Evolutionary conservation across 2,329 filamentous ascomycete genomes (phyloP).

Genomic region (Ophiocordyceps robertsii): DNA sequence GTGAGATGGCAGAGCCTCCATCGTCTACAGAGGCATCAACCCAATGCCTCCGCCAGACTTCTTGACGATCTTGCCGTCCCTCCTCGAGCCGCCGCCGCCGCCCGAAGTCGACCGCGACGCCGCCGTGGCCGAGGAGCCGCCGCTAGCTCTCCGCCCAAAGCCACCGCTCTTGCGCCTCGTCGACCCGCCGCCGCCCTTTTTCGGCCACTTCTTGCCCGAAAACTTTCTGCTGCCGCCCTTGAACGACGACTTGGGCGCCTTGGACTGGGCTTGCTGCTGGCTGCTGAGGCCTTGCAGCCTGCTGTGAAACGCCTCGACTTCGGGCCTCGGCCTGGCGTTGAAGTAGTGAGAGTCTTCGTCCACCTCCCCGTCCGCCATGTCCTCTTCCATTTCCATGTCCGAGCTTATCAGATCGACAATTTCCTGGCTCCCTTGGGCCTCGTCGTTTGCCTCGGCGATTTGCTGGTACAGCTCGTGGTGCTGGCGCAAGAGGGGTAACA

Average conservation of each 20-base stretch:
- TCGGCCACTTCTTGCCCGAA: conserved; percentile 15
- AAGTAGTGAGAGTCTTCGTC: conserved; percentile 37
- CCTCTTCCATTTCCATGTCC: conserved; percentile 23
- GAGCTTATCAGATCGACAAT: conserved; percentile 44
- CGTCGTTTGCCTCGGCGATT: conserved; percentile 27
- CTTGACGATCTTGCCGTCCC: conserved; percentile 16
- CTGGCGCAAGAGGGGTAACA: conserved; percentile 44
- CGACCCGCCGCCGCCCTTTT: conserved; percentile 14
- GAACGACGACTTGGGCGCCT: conserved; percentile 11
- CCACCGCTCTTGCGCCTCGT: conserved; percentile 16
- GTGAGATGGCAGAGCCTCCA: neutral
- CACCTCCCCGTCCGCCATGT: conserved; percentile 18
- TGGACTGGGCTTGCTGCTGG: conserved; percentile 8
- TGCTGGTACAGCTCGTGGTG: conserved; percentile 33
- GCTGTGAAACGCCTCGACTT: conserved; percentile 21
- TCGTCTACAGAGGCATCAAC: conserved; percentile 22
- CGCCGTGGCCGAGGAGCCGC: conserved; percentile 9
- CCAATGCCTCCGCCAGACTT: conserved; percentile 22
- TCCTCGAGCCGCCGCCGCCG: conserved; percentile 9
- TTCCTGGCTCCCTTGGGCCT: conserved; percentile 17
- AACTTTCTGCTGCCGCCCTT: conserved; percentile 15
- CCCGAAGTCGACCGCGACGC: conserved; percentile 7
- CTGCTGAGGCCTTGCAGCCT: conserved; percentile 15
- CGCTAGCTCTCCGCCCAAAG: conserved; percentile 15
- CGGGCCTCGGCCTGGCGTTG: conserved; percentile 10